Percentiles rank a stretch among this genome's conserved stretches.
These are phyloP conservation scores for Kodamaea sagamina DNA, from an alignment of 805 yeast species.

Conservation along the genomic window DNA sequence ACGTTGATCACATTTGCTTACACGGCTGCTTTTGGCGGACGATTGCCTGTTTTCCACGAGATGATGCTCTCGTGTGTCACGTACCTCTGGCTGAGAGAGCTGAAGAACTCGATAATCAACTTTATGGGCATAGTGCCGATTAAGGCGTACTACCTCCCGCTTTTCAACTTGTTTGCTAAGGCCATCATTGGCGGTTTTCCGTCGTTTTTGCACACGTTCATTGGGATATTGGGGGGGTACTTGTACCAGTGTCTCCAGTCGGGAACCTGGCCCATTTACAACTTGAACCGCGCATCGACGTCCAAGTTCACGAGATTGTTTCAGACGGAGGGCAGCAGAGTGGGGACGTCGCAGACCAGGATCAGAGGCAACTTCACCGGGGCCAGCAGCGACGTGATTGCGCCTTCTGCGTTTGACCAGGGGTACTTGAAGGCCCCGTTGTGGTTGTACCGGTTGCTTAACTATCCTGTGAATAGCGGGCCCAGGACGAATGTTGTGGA, in stretches of 20 bases:
- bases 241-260: constrained; percentile 65
- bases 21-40: constrained; percentile 2
- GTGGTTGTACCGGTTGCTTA: constrained; percentile 35
- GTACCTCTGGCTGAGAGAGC: constrained; percentile 61
- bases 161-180: constrained; percentile 35
- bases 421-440: constrained; percentile 60
- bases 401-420: constrained; percentile 48
- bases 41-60: constrained; percentile 27
- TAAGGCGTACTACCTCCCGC: constrained; percentile 57
- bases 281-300: constrained; percentile 20
- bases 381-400: constrained; percentile 21
- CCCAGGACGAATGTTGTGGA: not conserved
- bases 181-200: constrained; percentile 45
- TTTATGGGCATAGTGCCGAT: constrained; percentile 55
- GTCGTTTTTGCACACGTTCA: constrained; percentile 40
- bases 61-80: constrained; percentile 57
- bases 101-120: constrained; percentile 53
- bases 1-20: constrained; percentile 31
- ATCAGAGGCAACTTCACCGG: constrained; percentile 8
- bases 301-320: not conserved
- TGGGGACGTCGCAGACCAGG: constrained; percentile 27
- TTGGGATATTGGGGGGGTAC: constrained; percentile 60
- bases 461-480: constrained; percentile 17
- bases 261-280: constrained; percentile 46
- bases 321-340: constrained; percentile 26